phyloP scores from a whole-genome alignment of 805 yeast genomes.

The Scheffersomyces amazonensis region DNA sequence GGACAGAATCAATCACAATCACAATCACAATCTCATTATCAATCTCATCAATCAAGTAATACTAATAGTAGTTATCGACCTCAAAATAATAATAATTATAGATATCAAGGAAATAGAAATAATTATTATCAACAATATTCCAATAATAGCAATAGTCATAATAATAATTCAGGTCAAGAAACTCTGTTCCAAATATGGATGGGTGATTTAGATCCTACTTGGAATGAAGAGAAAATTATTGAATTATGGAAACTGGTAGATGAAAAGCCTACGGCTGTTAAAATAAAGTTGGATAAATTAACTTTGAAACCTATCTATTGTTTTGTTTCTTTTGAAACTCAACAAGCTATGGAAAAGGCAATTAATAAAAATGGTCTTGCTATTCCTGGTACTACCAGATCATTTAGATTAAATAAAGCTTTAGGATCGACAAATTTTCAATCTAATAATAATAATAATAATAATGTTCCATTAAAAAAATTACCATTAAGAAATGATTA shows the following conservation, averaged over 20 bases:
- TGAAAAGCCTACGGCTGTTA: constrained; percentile 57
- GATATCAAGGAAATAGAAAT: constrained; percentile 6
- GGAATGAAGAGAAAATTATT: constrained; percentile 70
- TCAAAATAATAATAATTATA: neutral
- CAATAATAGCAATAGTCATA: neutral
- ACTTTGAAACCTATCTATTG: constrained; percentile 59
- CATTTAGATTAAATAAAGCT: constrained; percentile 80
- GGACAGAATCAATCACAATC: neutral
- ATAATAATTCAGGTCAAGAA: constrained; percentile 1
- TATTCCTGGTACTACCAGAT: constrained; percentile 63
- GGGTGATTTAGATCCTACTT: constrained; percentile 86
- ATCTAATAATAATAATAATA: neutral
- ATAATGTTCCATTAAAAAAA: neutral
- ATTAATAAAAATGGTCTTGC: constrained; percentile 63
- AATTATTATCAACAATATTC: constrained; percentile 6
- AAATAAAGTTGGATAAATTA: constrained; percentile 67
- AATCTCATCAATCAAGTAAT: neutral
- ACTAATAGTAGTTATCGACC: constrained; percentile 1
- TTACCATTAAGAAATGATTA: constrained; percentile 12
- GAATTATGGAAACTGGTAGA: constrained; percentile 72
- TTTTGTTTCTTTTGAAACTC: constrained; percentile 69
- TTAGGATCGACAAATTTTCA: constrained; percentile 38
- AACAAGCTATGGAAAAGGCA: constrained; percentile 63
- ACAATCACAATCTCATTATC: constrained; percentile 1
- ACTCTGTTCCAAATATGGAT: constrained; percentile 60